Evolutionary conservation across 2,329 filamentous ascomycete genomes (phyloP).

Genomic region (Lachnellula willkommii): DNA sequence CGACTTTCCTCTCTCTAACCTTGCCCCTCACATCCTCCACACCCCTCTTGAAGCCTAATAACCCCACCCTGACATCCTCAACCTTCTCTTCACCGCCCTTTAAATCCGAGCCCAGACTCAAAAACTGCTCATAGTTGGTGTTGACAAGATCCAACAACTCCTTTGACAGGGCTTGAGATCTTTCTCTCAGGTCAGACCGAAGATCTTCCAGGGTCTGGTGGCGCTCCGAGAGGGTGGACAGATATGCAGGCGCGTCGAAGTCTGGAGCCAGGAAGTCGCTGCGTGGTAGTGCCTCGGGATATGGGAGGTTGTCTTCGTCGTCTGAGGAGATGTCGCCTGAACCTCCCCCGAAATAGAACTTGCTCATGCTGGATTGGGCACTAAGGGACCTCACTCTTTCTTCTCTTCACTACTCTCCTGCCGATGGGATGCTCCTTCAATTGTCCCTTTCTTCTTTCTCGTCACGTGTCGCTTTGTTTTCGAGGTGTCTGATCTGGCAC

Average conservation of each 20-base stretch:
- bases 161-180: constrained; percentile 71
- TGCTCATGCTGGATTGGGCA: constrained; percentile 36
- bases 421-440: background rate
- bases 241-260: constrained; percentile 77
- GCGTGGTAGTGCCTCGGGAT: constrained; percentile 78
- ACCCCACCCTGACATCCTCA: constrained; percentile 79
- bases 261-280: constrained; percentile 70
- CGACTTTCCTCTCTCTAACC: constrained; percentile 57
- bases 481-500: background rate
- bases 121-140: constrained; percentile 86
- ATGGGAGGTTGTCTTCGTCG: constrained; percentile 72
- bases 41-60: constrained; percentile 80
- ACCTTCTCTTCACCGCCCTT: constrained; percentile 86
- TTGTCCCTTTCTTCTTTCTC: background rate
- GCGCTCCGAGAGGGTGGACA: constrained; percentile 75
- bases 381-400: background rate
- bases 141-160: constrained; percentile 95
- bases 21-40: constrained; percentile 66
- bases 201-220: constrained; percentile 96
- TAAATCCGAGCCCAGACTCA: constrained; percentile 75
- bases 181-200: constrained; percentile 74
- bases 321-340: constrained; percentile 28
- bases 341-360: constrained; percentile 39
- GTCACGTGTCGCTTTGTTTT: constrained; percentile 6
- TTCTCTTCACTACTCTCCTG: background rate